Evolutionary conservation across 1,284 basidiomycete genomes (phyloP).

Genomic region (Gomphus bonarii): DNA sequence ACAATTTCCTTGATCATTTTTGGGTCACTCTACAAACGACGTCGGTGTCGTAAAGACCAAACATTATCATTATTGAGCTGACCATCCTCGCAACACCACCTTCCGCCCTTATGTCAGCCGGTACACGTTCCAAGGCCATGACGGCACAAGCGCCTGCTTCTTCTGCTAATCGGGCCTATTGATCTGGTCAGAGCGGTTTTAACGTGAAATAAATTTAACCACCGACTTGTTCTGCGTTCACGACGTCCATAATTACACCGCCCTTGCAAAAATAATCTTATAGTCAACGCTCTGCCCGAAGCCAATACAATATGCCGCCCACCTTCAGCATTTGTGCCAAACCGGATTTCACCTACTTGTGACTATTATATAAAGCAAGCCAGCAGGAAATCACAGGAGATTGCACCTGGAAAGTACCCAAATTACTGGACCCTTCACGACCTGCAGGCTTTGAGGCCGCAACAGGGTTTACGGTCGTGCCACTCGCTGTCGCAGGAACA

Average conservation of each 20-base stretch:
- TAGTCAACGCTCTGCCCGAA: constrained; percentile 13
- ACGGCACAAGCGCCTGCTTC: constrained; percentile 97
- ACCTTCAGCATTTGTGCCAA: constrained; percentile 94
- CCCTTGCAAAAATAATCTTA: constrained; percentile 33
- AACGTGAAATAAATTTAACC: constrained; percentile 11
- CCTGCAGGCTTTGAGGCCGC: constrained; percentile 47
- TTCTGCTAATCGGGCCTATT: constrained; percentile 88
- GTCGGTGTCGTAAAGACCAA: constrained; percentile 5
- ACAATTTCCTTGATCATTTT: constrained; percentile 96
- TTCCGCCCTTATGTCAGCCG: constrained; percentile 85
- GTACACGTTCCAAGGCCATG: constrained; percentile 94
- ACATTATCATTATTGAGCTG: constrained; percentile 17
- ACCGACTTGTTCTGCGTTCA: constrained; percentile 70
- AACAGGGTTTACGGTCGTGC: constrained; percentile 23
- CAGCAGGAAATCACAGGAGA: constrained; percentile 8
- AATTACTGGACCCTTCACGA: constrained; percentile 44
- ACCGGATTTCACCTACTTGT: constrained; percentile 75
- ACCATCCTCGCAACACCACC: constrained; percentile 95
- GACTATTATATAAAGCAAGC: not conserved
- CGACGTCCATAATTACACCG: constrained; percentile 90
- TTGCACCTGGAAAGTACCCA: constrained; percentile 76
- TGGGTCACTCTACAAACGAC: constrained; percentile 69
- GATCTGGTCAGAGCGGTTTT: not conserved
- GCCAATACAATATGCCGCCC: constrained; percentile 13
- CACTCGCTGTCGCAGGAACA: constrained; percentile 19